Evolutionary conservation across 2,329 filamentous ascomycete genomes (phyloP), one percentile per base, ranked within the genome.

Genomic region (Neoscytalidium dimidiatum): DNA sequence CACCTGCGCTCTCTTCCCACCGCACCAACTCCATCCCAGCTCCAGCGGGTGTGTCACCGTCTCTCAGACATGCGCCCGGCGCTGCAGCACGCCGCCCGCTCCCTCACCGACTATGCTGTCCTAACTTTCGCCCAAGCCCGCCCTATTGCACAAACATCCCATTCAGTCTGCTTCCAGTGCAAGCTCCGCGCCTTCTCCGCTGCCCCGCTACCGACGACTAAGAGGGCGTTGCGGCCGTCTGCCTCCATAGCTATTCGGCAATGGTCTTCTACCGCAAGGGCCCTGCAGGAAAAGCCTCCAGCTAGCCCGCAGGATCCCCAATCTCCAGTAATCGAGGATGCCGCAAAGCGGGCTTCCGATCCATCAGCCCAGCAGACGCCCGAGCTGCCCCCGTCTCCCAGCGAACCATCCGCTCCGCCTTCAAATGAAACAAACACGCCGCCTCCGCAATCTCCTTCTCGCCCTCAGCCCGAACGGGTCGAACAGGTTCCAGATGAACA

Each of bases 61-160:
- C 35, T 14, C 35, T 23, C 26, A 58, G 64, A 66, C 67, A 79
- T 79, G 77, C 74, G 73, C 73, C 75, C 75, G 68, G 71, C 78
- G 74, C 73, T 79, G 70, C 75, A 77, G 71, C 70, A 77, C 77
- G 77, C 74, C 71, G 75, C 75, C 66, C 75, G 75, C 68, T 73
- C 71, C 56, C 66, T 75, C 57, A 63, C 66, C 43, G 68, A 70
- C 67, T 66, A 69, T 69, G 66, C 68, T 17, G 62, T 66, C 19
- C 52, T 67, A 33, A 65, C 53, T n/a, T 65, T 61, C 21, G 33
- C 41, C 21, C 53, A 46, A 17, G 56, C 56, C 43, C 62, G 52
- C 21, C 53, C 53, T 13, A 21, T 29, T 19, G 13, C 41, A 17
- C 21, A 29, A n/a, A 51, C 64, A 2, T 65, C 62, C 56, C 38